phyloP scores from a whole-genome alignment of 306 rosid genomes.

The Vigna hirtella region DNA sequence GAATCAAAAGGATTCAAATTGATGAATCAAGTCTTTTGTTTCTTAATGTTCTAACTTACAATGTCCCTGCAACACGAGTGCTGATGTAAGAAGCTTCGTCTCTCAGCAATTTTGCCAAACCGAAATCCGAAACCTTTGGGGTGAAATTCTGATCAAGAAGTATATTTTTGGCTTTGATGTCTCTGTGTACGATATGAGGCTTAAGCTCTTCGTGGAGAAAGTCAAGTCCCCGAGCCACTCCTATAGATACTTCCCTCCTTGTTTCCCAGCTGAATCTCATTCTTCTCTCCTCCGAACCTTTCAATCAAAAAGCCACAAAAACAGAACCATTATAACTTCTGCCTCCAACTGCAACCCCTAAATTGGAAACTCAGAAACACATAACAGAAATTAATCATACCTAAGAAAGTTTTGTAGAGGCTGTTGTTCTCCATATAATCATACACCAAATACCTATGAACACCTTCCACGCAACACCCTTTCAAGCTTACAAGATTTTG shows the following conservation, averaged over 20 bases:
- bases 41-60: conserved; percentile 58
- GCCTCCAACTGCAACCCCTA: not conserved
- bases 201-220: conserved; percentile 77
- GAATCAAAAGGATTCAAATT: not conserved
- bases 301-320: conserved; percentile 38
- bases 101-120: conserved; percentile 71
- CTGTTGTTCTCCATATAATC: conserved; percentile 93
- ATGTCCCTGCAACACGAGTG: conserved; percentile 94
- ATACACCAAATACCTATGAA: conserved; percentile 76
- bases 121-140: conserved; percentile 86
- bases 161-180: conserved; percentile 84
- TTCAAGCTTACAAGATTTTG: conserved; percentile 74
- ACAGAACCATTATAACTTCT: not conserved
- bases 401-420: conserved; percentile 66
- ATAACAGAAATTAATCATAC: conserved; percentile 37
- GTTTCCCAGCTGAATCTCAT: conserved; percentile 67
- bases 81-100: conserved; percentile 77
- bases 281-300: conserved; percentile 72
- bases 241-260: conserved; percentile 66
- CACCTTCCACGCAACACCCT: conserved; percentile 90
- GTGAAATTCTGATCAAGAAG: conserved; percentile 72
- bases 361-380: not conserved
- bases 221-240: conserved; percentile 79
- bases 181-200: conserved; percentile 87
- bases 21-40: not conserved